Evolutionary conservation across 2,329 filamentous ascomycete species (phyloP).

Genomic region (Aureobasidium musti): DNA sequence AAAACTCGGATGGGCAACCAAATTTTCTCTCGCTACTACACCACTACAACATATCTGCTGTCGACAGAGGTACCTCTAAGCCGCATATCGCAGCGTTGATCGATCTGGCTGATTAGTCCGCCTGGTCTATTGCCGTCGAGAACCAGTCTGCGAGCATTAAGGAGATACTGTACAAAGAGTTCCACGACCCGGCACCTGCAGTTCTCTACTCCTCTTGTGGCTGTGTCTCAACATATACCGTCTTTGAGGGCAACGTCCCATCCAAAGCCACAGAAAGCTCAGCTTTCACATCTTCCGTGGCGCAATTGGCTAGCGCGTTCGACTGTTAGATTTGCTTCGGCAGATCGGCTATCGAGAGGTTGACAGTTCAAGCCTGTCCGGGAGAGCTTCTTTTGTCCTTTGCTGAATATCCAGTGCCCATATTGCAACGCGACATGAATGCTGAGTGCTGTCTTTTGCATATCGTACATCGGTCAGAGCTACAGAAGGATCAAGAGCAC

Average conservation of each 20-base stretch:
- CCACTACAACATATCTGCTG: background rate
- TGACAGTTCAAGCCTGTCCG: constrained; percentile 12
- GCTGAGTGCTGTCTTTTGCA: background rate
- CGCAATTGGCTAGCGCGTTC: constrained; percentile 24
- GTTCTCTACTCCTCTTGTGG: too few relatives aligned
- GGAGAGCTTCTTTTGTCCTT: background rate
- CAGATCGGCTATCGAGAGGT: constrained; percentile 1
- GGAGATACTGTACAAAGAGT: background rate
- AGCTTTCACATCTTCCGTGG: constrained; percentile 11
- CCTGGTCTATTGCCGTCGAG: background rate
- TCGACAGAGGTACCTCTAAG: too few relatives aligned
- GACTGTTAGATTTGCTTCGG: constrained; percentile 5
- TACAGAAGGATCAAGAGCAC: background rate
- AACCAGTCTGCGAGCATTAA: background rate
- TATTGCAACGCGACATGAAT: background rate
- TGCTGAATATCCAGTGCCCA: background rate
- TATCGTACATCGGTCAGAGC: background rate
- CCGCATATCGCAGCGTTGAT: background rate
- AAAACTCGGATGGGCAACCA: background rate
- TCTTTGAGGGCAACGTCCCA: background rate
- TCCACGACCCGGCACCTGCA: too few relatives aligned
- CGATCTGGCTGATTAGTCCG: background rate
- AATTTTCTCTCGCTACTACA: background rate
- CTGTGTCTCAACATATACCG: too few relatives aligned
- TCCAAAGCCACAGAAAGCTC: background rate